A percentile compares a stretch with the other conserved stretches of the same genome.
Evolutionary conservation across 2,329 filamentous ascomycete genomes (phyloP).

Genomic region (Cladophialophora psammophila): DNA sequence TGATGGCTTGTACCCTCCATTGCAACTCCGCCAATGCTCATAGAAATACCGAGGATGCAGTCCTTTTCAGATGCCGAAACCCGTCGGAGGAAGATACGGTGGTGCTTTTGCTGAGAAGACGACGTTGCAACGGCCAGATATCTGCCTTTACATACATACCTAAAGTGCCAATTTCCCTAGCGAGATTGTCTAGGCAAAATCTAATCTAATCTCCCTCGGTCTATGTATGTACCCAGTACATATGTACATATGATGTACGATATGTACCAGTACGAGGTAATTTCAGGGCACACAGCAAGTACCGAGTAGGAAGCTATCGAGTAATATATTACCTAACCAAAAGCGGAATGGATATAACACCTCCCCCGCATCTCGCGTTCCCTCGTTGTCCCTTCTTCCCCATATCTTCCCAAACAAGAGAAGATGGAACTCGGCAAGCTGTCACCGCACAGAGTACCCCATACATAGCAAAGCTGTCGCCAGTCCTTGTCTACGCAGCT

Average conservation of each 20-base stretch:
- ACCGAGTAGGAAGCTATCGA: neutral
- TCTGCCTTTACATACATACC: neutral
- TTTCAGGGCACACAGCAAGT: too few relatives aligned
- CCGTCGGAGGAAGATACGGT: neutral
- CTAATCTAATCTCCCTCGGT: neutral
- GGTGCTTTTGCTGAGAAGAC: neutral
- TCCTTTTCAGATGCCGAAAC: neutral
- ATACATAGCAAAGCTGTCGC: neutral
- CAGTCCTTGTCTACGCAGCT: neutral
- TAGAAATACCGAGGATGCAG: neutral
- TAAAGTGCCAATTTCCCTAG: neutral
- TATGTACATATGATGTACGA: too few relatives aligned
- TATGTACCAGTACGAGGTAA: neutral
- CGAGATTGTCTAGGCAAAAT: neutral
- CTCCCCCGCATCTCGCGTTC: neutral
- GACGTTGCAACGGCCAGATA: neutral
- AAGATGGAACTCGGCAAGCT: neutral
- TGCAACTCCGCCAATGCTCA: neutral
- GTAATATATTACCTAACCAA: neutral
- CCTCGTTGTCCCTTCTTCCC: neutral
- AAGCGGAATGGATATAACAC: neutral
- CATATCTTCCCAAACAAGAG: conserved; percentile 1
- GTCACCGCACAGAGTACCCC: neutral
- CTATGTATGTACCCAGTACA: too few relatives aligned
- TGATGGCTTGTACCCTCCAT: neutral